A percentile compares a stretch with the other conserved stretches of the same genome.
Conservation (phyloP, 1,284 basidiomycete genomes). For the Schizophyllum commune region DNA sequence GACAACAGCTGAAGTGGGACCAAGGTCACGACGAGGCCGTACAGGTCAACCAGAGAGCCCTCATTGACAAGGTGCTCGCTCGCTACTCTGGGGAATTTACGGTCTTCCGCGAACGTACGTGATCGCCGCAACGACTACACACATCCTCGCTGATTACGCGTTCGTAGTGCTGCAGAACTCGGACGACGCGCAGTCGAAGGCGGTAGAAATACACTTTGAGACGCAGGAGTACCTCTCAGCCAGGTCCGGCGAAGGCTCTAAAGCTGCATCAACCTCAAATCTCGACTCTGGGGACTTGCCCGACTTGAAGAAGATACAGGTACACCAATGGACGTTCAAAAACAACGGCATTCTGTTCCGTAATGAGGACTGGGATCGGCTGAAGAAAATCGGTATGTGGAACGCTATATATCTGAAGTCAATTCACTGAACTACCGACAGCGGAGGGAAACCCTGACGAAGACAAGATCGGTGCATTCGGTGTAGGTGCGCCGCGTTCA, state of each 20-base stretch:
- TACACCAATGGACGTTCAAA: constrained; percentile 69
- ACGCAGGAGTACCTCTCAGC: constrained; percentile 42
- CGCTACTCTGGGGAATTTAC: constrained; percentile 94
- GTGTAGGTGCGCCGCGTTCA: constrained; percentile 50
- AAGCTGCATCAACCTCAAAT: not conserved
- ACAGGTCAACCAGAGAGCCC: constrained; percentile 91
- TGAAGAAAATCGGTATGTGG: constrained; percentile 77
- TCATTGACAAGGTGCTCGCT: constrained; percentile 84
- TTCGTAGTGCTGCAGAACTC: constrained; percentile 68
- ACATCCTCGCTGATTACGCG: not conserved
- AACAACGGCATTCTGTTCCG: constrained; percentile 84
- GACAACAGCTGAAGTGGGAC: constrained; percentile 43
- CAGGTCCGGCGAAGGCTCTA: constrained; percentile 4
- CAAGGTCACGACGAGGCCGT: constrained; percentile 76
- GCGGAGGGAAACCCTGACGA: constrained; percentile 83
- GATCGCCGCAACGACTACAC: not conserved
- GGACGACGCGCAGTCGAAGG: constrained; percentile 82
- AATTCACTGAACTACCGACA: constrained; percentile 18
- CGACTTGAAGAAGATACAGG: constrained; percentile 52
- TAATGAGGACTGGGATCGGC: constrained; percentile 80
- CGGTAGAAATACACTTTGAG: constrained; percentile 80
- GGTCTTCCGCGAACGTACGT: constrained; percentile 77
- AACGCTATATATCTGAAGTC: not conserved
- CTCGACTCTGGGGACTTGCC: constrained; percentile 27
- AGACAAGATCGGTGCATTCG: constrained; percentile 83